phyloP scores from a whole-genome alignment of 306 rosid species.

The Quillaja saponaria region DNA sequence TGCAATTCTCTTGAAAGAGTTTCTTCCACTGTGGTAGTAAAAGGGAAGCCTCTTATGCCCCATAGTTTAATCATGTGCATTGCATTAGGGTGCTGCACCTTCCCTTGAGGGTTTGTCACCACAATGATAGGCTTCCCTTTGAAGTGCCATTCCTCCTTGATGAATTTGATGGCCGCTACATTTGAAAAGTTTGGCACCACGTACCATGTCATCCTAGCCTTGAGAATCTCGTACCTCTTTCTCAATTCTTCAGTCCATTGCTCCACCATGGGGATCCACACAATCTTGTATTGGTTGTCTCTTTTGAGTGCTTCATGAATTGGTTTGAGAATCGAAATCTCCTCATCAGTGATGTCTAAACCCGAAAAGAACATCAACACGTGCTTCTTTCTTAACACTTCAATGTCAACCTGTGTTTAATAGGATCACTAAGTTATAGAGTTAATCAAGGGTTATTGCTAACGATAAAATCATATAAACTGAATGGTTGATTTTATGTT shows the following conservation, averaged over 20 bases:
- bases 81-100: conserved; percentile 46
- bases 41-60: too few relatives aligned
- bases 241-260: conserved; percentile 39
- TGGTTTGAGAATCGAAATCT: conserved; percentile 28
- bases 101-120: conserved; percentile 40
- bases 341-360: conserved; percentile 39
- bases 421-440: background rate
- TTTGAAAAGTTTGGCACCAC: conserved; percentile 26
- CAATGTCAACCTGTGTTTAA: conserved; percentile 31
- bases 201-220: conserved; percentile 52
- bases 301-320: conserved; percentile 34
- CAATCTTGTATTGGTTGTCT: conserved; percentile 30
- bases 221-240: conserved; percentile 37
- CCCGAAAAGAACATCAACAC: conserved; percentile 45
- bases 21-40: background rate
- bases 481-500: too few relatives aligned
- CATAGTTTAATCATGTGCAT: conserved; percentile 50
- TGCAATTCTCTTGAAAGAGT: conserved; percentile 15
- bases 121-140: conserved; percentile 44
- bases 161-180: conserved; percentile 41
- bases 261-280: conserved; percentile 68
- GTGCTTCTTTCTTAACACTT: conserved; percentile 38
- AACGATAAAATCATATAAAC: too few relatives aligned
- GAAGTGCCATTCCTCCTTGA: conserved; percentile 51
- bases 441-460: too few relatives aligned